Conservation (phyloP, 139 green algal species). For the Haematococcus sp. region DNA sequence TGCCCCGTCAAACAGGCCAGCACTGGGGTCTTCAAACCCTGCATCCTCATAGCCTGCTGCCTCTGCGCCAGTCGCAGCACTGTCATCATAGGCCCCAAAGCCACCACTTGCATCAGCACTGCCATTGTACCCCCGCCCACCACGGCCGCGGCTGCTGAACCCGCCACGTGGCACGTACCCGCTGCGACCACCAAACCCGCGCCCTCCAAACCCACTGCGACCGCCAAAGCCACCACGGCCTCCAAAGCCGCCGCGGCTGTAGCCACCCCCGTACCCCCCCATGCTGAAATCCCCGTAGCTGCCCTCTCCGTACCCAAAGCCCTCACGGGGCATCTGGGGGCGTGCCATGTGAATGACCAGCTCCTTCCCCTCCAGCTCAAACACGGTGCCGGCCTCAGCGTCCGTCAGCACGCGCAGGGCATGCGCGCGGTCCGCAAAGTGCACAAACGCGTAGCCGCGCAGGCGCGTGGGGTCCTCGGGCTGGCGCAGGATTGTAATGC, state of each 20-base stretch:
- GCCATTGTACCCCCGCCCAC: neutral
- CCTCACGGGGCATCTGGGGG: conserved; percentile 13
- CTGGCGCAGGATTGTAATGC: conserved; percentile 55
- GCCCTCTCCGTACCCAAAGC: conserved; percentile 15
- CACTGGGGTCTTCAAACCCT: too few relatives aligned
- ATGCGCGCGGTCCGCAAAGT: conserved; percentile 68
- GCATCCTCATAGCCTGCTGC: too few relatives aligned
- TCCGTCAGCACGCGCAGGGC: conserved; percentile 61
- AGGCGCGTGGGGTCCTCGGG: conserved; percentile 48
- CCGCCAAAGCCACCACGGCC: neutral
- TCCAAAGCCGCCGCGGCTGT: neutral
- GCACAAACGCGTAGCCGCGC: conserved; percentile 83
- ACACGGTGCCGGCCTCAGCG: conserved; percentile 35
- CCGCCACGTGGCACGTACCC: neutral
- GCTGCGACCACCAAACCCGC: neutral
- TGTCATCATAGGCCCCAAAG: conserved; percentile 10
- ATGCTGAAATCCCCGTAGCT: neutral
- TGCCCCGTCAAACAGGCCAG: too few relatives aligned
- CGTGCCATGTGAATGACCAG: conserved; percentile 40
- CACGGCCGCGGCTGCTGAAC: neutral
- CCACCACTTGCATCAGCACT: neutral
- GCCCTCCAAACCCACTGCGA: neutral
- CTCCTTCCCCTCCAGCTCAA: conserved; percentile 46
- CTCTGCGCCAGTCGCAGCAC: neutral
- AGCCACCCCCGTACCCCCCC: neutral